Conservation (phyloP, 768 basidiomycete genomes). For the Pulveroboletus ravenelii region DNA sequence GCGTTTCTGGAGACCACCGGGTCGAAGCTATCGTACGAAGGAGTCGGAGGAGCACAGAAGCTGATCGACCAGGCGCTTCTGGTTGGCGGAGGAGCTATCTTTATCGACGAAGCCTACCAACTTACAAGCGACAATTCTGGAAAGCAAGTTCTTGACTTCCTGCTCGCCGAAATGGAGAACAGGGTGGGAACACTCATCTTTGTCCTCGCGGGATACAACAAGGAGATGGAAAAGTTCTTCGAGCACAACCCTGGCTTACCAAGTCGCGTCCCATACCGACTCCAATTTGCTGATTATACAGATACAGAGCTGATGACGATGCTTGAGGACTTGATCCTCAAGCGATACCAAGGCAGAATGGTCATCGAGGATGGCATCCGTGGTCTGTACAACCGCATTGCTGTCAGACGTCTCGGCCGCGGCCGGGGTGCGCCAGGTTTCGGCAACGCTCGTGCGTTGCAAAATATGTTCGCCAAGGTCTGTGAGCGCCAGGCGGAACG, state of each 20-base stretch:
- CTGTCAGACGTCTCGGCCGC: slow-evolving; percentile 14
- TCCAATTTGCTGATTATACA: slow-evolving; percentile 59
- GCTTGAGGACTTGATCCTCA: slow-evolving; percentile 45
- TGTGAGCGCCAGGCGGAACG: slow-evolving; percentile 51
- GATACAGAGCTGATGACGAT: slow-evolving; percentile 54
- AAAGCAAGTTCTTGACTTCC: slow-evolving; percentile 58
- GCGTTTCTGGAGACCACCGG: slow-evolving; percentile 62
- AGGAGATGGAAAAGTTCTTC: slow-evolving; percentile 74
- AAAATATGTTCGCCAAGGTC: slow-evolving; percentile 45
- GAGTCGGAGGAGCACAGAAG: slow-evolving; percentile 33
- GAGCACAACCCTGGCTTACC: slow-evolving; percentile 68
- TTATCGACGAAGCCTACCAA: slow-evolving; percentile 72
- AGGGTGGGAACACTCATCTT: slow-evolving; percentile 59
- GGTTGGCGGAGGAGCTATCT: slow-evolving; percentile 60
- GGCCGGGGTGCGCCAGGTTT: slow-evolving; percentile 43
- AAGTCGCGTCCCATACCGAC: slow-evolving; percentile 61
- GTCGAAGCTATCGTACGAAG: slow-evolving; percentile 52
- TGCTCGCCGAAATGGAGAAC: slow-evolving; percentile 75
- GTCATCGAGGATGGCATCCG: slow-evolving; percentile 48
- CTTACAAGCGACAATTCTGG: slow-evolving; percentile 47
- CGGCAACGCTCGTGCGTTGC: slow-evolving; percentile 62
- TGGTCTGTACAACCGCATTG: slow-evolving; percentile 47
- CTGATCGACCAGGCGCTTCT: slow-evolving; percentile 42
- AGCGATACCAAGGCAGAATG: slow-evolving; percentile 47
- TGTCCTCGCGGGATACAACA: slow-evolving; percentile 66